Evolutionary conservation across 139 green algal genomes (phyloP).

Genomic region (Pseudopediastrum boryanum): DNA sequence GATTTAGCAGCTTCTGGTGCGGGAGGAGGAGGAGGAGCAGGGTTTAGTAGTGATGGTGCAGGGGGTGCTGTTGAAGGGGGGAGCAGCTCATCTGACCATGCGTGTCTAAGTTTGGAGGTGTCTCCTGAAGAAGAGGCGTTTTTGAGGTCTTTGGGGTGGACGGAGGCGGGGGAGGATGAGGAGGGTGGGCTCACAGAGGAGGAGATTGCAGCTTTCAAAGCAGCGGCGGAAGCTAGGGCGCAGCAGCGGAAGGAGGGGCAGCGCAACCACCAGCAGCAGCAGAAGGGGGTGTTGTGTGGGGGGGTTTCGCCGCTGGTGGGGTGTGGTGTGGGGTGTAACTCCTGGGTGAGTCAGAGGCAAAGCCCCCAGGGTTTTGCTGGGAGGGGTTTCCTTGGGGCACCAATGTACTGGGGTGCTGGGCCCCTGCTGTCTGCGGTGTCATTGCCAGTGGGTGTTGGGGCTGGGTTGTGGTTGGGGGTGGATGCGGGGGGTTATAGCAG

Average conservation of each 20-base stretch:
- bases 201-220: slow-evolving; percentile 59
- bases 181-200: slow-evolving; percentile 55
- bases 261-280: slow-evolving; percentile 6
- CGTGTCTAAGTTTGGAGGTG: slow-evolving; percentile 10
- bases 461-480: too few relatives aligned
- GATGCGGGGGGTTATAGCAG: too few relatives aligned
- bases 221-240: background rate
- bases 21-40: background rate
- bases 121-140: slow-evolving; percentile 60
- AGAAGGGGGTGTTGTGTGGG: too few relatives aligned
- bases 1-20: slow-evolving; percentile 1
- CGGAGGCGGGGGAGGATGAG: slow-evolving; percentile 40
- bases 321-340: too few relatives aligned
- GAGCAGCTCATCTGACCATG: slow-evolving; percentile 7
- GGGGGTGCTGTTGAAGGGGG: background rate
- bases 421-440: too few relatives aligned
- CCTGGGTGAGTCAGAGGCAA: too few relatives aligned
- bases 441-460: too few relatives aligned
- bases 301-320: too few relatives aligned
- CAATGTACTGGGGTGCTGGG: too few relatives aligned
- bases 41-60: background rate
- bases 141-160: slow-evolving; percentile 59
- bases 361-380: too few relatives aligned
- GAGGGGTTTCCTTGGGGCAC: too few relatives aligned
- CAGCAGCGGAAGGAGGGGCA: background rate